These are phyloP conservation scores for Pichia thaimueangensis DNA, from an alignment of 805 yeast genomes.

Conservation along the genomic window DNA sequence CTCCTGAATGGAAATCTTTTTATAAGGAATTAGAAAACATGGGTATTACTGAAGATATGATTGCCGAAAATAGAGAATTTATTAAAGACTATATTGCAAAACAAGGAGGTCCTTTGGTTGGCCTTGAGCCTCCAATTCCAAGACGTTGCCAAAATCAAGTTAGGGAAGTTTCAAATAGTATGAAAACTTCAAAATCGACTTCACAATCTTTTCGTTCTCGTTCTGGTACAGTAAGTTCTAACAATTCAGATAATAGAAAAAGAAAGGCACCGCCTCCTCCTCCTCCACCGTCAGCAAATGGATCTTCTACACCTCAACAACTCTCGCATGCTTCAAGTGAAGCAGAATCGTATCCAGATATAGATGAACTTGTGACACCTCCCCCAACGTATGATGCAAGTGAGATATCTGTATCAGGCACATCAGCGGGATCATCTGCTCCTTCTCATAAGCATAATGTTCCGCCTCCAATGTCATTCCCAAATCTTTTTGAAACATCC, in stretches of 20 bases:
- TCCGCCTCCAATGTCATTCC: conserved; percentile 16
- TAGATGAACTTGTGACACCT: background rate
- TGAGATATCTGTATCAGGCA: no score
- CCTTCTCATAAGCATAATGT: conserved; percentile 8
- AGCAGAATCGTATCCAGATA: conserved; percentile 12
- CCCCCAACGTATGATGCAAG: no score
- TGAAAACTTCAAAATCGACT: background rate
- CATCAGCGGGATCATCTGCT: conserved; percentile 13
- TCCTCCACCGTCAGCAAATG: conserved; percentile 22
- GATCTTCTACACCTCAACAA: background rate
- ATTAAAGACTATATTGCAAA: conserved; percentile 70
- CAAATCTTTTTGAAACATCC: background rate
- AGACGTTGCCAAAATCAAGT: conserved; percentile 39
- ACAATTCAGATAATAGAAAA: conserved; percentile 18
- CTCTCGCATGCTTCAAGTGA: conserved; percentile 1
- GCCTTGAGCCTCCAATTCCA: conserved; percentile 80
- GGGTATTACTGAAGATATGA: conserved; percentile 84
- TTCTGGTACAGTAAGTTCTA: conserved; percentile 12
- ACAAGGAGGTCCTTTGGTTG: conserved; percentile 75
- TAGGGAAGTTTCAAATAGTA: background rate
- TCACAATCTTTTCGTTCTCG: conserved; percentile 6
- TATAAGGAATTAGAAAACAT: conserved; percentile 66
- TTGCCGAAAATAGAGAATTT: conserved; percentile 77
- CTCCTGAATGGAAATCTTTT: conserved; percentile 76
- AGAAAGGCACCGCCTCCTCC: conserved; percentile 38